A percentile compares a stretch with the other conserved stretches of the same genome.
phyloP scores from a whole-genome alignment of 2,329 filamentous ascomycete genomes.

The Mariannaea sp. region DNA sequence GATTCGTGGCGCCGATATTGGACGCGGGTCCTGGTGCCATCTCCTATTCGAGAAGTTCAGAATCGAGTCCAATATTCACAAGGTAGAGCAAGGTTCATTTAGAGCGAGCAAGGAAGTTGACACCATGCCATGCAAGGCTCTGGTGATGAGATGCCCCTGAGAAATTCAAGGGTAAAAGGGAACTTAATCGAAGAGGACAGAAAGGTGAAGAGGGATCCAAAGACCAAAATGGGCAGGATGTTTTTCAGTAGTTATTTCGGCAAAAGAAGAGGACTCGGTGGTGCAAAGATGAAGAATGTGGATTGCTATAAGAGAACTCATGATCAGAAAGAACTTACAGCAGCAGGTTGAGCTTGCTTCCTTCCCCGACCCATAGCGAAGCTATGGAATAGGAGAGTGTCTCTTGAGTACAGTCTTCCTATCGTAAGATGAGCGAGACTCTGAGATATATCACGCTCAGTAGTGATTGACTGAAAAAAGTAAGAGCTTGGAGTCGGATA shows the following conservation, averaged over 20 bases:
- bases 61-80: neutral
- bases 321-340: constrained; percentile 23
- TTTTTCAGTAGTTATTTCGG: constrained; percentile 19
- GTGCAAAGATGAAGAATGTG: constrained; percentile 21
- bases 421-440: neutral
- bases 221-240: constrained; percentile 34
- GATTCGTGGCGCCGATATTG: constrained; percentile 27
- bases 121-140: constrained; percentile 6
- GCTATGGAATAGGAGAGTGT: neutral
- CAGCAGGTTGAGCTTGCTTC: constrained; percentile 21
- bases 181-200: constrained; percentile 27
- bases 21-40: constrained; percentile 45
- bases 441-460: neutral
- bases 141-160: constrained; percentile 2
- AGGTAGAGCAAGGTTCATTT: neutral
- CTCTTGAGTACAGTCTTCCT: neutral
- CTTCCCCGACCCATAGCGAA: constrained; percentile 30
- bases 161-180: constrained; percentile 36
- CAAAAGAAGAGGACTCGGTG: constrained; percentile 33
- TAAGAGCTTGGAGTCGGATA: neutral
- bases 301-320: neutral
- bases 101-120: neutral
- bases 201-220: constrained; percentile 27
- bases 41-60: constrained; percentile 38
- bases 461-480: neutral